phyloP scores from a whole-genome alignment of 2,329 filamentous ascomycete species.

The Paracorniculantispora psalliotae region DNA sequence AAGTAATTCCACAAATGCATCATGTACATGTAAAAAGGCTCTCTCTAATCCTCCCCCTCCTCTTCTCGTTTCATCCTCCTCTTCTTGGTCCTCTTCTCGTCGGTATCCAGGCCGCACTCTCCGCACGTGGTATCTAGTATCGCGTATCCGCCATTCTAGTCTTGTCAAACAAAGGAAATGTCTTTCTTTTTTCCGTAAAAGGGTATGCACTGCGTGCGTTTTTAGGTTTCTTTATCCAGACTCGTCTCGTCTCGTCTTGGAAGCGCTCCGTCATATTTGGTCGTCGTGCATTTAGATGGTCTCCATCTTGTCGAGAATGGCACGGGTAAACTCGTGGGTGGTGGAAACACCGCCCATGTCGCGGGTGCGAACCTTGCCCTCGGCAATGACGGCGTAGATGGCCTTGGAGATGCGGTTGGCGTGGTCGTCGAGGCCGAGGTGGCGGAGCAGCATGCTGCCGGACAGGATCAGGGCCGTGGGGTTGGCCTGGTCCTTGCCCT shows the following conservation, averaged over 20 bases:
- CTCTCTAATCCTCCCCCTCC: neutral
- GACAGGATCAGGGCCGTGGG: slow-evolving; percentile 93
- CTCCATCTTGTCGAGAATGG: slow-evolving; percentile 96
- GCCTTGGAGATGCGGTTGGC: slow-evolving; percentile 96
- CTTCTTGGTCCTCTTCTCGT: neutral
- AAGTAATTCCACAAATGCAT: slow-evolving; percentile 11
- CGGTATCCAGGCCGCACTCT: neutral
- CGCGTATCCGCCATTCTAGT: slow-evolving; percentile 6
- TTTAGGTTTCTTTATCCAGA: neutral
- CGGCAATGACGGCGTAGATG: slow-evolving; percentile 71
- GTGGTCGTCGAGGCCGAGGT: slow-evolving; percentile 95
- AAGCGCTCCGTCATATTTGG: no score
- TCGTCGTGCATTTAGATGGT: slow-evolving; percentile 46
- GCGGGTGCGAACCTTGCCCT: slow-evolving; percentile 82
- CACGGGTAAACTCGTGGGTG: slow-evolving; percentile 92
- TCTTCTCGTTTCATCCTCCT: neutral
- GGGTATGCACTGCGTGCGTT: neutral
- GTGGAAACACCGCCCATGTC: slow-evolving; percentile 92
- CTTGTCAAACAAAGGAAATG: slow-evolving; percentile 11
- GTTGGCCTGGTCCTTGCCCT: slow-evolving; percentile 99
- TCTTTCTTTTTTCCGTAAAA: neutral
- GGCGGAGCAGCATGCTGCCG: slow-evolving; percentile 93
- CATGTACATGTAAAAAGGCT: slow-evolving; percentile 12
- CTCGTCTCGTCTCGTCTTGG: neutral
- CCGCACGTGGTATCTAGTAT: slow-evolving; percentile 7